Base-by-base conservation (phyloP, 805 yeast genomes). In the Yarrowia sp. region DNA sequence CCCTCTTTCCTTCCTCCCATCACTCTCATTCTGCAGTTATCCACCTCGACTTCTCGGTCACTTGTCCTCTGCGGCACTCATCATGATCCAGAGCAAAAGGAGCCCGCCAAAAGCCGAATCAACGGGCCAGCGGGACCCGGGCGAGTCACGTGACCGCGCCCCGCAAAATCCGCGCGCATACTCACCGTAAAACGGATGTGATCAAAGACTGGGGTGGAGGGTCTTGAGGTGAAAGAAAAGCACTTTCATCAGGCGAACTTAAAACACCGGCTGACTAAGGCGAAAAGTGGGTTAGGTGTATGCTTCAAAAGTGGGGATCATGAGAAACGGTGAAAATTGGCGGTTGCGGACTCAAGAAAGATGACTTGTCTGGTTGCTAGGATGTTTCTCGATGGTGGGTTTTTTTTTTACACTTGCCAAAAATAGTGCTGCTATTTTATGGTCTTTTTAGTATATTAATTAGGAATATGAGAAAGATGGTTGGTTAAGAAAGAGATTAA, bases 121-220 rank as follows among this genome's bases (percentile, higher is more conserved):
- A 52, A 52, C 34, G 34, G 13, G 19, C 9, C 34, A 7, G 44
- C 9, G 20, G 10, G 14, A 5, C 5, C 13, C 39, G 30, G 19
- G 2, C 19, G 7, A 19, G 39, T n/a, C 20, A 49, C 39, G 55
- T 49, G 56, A 13, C 42, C 15, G 13, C 20, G 1, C 10, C 24
- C 24, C 9, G 38, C 12, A n/a, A 9, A 7, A 12, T 3, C 30
- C 10, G 12, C 42, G 40, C 24, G 17, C 24, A 40, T 55, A 55
- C 63, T 40, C 47, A 55, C 63, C 63, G 63, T 55, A 30, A 40
- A 55, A 55, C 63, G 46, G 63, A 55, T 55, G 63, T 55, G 63
- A 55, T 55, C 47, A 42, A 55, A 55, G 46, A 52, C 58, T 52
- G 34, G 47, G 47, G 47, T 24, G 40, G 63, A 42, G 63, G 63